Evolutionary conservation across 139 green algal species (phyloP), one percentile per base, ranked within the genome.

Genomic region (Chlorella sp.): DNA sequence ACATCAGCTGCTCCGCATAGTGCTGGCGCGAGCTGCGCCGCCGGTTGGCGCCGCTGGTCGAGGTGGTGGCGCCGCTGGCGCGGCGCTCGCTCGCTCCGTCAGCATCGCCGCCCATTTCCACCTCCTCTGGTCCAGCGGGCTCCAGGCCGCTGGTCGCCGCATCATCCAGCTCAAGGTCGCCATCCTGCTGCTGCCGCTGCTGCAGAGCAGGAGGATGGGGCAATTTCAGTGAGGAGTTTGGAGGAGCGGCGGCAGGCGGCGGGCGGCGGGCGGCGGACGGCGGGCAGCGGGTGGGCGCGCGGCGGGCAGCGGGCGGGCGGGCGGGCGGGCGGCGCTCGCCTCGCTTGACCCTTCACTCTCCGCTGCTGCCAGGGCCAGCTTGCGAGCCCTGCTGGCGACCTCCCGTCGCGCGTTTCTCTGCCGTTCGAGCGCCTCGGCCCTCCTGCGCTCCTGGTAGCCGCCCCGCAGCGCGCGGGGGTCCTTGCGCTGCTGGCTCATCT

Each of bases 1-100:
- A 82, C 91, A 95, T 95, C 14, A 97, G 78, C 87, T 97, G 90
- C 27, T 70, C 61, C 19, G 87, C 87, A 67, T 87, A 96, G 55
- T 79, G 83, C n/a, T 80, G 25, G 17, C 71, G 69, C 45, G 62
- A 21, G 21, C 14, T 71, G n/a, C 67, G 73, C 56, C 27, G 35
- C 4, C 25, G 5, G 15, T 42, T 35, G 27, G 31, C 73, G 3
- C 36, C 40, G 73, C 48, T 36, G 2, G 61, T 33, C 25, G 53
- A 71, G 14, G 36, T 48, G 63, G 25, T 51, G 50, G 29, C 31
- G 42, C 51, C 17, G 36, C 41, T 58, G 7, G n/a, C 56, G 8
- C 38, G 29, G 31, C 43, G 43, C 6, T 33, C 33, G 25, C 41
- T 23, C 29, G 45, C 7, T 43, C 53, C 9, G 56, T 35, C 11